phyloP scores from a whole-genome alignment of 371 early-diverging fungal genomes.

The Syncephalis plumigaleata region DNA sequence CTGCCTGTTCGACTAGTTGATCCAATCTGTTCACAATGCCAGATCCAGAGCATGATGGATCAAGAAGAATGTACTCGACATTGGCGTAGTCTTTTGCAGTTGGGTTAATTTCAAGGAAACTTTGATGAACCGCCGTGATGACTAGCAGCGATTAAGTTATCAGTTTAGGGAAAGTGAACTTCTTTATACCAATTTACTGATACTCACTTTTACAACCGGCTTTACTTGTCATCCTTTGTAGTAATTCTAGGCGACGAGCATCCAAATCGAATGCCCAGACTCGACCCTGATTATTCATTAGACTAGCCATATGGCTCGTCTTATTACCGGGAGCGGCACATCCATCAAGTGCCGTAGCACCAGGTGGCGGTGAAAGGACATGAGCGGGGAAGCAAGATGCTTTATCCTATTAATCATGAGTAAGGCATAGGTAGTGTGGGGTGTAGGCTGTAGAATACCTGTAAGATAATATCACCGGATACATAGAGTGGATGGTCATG shows the following conservation, averaged over 20 bases:
- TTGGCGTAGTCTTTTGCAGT: constrained; percentile 33
- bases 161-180: background rate
- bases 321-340: constrained; percentile 99
- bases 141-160: constrained; percentile 1
- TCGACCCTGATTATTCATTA: constrained; percentile 72
- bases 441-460: constrained; percentile 23
- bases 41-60: constrained; percentile 97
- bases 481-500: constrained; percentile 54
- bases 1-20: constrained; percentile 35
- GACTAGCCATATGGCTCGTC: constrained; percentile 76
- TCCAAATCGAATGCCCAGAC: constrained; percentile 91
- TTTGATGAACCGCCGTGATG: constrained; percentile 33
- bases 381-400: constrained; percentile 94
- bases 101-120: constrained; percentile 50
- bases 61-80: constrained; percentile 86
- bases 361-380: constrained; percentile 55
- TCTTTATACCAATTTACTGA: background rate
- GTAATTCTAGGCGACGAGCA: constrained; percentile 49
- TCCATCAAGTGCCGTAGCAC: constrained; percentile 76
- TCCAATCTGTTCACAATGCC: constrained; percentile 85
- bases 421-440: background rate
- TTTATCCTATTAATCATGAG: constrained; percentile 47
- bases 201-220: constrained; percentile 74
- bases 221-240: constrained; percentile 49
- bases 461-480: constrained; percentile 67